Evolutionary conservation across 108 stramenopile species (phyloP), one percentile per base, ranked within the genome.

Genomic region (Nannochloropsis salina): DNA sequence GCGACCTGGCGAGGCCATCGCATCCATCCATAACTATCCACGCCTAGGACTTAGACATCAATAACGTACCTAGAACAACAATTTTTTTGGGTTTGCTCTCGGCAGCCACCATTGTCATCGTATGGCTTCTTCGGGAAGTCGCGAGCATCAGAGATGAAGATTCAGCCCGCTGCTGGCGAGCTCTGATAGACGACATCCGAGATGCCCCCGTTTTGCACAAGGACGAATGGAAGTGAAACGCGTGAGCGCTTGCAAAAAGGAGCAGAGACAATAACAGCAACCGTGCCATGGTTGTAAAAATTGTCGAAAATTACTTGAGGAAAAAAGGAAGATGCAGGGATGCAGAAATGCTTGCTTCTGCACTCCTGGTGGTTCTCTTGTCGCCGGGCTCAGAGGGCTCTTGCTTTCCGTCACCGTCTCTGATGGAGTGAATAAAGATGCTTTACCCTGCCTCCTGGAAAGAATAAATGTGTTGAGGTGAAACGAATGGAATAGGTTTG

Each of bases 1-100:
- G 92, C 89, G 61, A 74, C 61, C 61, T n/a, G 61, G 61, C 61
- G 61, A 74, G 61, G 20, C 61, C 31, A 31, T 74, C 61, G 20
- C 61, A 15, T n/a, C 61, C 61, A n/a, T 74, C 61, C 61, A 8
- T 74, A 31, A 31, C 31, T 1, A 31, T 31, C 31, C 31, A 31
- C 31, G 31, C 31, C 31, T 31, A 31, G 0, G 31, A 31, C 31
- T 31, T 31, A 31, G 31, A 15, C 4, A 74, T n/a, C 61, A 6
- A 6, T 2, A 0, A 74, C 61, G 61, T 74, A 74, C 87, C 87
- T 42, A 88, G 84, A 43, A 88, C 87, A n/a, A 88, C 87, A 18
- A 88, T 84, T 31, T 84, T 88, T 42, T 88, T 88, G 0, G 87
- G 80, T 47, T 74, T 3, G 6, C 61, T n/a, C 2, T 0, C 61